These are phyloP conservation scores for Glycyrrhiza uralensis DNA, from an alignment of 306 rosid species.

Conservation along the genomic window DNA sequence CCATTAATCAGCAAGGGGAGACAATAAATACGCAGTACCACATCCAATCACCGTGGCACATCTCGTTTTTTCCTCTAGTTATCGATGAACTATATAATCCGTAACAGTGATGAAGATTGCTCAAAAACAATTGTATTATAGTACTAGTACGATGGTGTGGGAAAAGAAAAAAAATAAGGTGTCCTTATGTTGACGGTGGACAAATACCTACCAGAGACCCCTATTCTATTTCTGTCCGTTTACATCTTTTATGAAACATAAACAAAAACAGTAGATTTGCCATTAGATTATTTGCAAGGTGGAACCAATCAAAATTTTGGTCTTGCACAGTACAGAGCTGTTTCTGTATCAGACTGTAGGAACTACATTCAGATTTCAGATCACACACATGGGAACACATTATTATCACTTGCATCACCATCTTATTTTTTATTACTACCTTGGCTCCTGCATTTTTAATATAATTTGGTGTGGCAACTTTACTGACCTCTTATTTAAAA, in stretches of 20 bases:
- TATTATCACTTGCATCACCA: conserved; percentile 15
- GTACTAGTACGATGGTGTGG: neutral
- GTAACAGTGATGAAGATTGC: neutral
- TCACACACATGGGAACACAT: conserved; percentile 41
- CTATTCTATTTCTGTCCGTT: neutral
- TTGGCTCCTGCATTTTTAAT: conserved; percentile 9
- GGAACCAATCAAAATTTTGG: conserved; percentile 12
- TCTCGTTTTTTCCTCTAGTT: neutral
- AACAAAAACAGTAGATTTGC: conserved; percentile 19
- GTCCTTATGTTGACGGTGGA: conserved; percentile 43
- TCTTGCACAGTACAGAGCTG: conserved; percentile 13
- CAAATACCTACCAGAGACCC: conserved; percentile 32
- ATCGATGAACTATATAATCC: neutral
- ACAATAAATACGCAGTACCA: conserved; percentile 30
- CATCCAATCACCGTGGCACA: conserved; percentile 16
- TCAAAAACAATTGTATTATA: neutral
- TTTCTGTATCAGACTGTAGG: conserved; percentile 10
- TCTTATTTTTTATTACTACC: conserved; percentile 7
- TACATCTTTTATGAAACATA: conserved; percentile 9
- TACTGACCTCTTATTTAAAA: conserved; percentile 30
- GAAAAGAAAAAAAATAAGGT: neutral
- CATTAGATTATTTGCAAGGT: conserved; percentile 22
- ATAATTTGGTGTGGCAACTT: conserved; percentile 47
- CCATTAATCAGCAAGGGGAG: conserved; percentile 8
- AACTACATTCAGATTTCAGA: conserved; percentile 16